Evolutionary conservation across 495 filamentous ascomycete species (phyloP), one percentile per base, ranked within the genome.

Genomic region (Daldinia loculata): DNA sequence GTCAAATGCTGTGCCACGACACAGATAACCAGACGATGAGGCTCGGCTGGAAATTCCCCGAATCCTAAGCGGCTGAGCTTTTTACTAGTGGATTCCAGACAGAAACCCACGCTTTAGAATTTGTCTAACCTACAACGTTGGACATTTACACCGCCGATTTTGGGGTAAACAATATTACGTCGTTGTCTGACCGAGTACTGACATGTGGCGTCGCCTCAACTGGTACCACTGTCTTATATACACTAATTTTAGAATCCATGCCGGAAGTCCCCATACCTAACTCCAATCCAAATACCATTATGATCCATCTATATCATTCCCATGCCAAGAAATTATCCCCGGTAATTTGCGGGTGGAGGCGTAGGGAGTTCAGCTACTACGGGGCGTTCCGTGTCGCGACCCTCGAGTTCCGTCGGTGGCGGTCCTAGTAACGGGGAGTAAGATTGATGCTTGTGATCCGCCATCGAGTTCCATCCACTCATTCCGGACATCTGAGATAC

Each of bases 341-440:
- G 30, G 15, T 19, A 29, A 27, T 56, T 56, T 9, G 29, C 22
- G 12, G 32, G 24, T 30, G 62, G 34, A 6, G 53, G 27, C 3
- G 63, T 26, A 12, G 68, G 63, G n/a, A 72, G 60, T 51, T 72
- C 69, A 9, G 64, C 60, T 61, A 68, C 32, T n/a, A 56, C 6
- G 19, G 32, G 63, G 15, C 63, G 69, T 50, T 63, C 58, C 43
- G 50, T 61, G 1, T 72, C 59, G 4, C 56, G 69, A 19, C 69
- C 53, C 1, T 72, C 69, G 3, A 72, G 64, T 55, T 68, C 69
- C 12, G 27, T 67, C 12, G 69, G 52, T 24, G 59, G 17, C 19
- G 36, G 58, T 6, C 39, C 41, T 50, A 64, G 39, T 34, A 72
- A 45, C 29, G 69, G 69, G 12, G 52, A 32, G 64, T 72, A 63